Percentiles rank a stretch among this genome's conserved stretches.
Conservation (phyloP, 163 green algal species). For the Chlorella variabilis region DNA sequence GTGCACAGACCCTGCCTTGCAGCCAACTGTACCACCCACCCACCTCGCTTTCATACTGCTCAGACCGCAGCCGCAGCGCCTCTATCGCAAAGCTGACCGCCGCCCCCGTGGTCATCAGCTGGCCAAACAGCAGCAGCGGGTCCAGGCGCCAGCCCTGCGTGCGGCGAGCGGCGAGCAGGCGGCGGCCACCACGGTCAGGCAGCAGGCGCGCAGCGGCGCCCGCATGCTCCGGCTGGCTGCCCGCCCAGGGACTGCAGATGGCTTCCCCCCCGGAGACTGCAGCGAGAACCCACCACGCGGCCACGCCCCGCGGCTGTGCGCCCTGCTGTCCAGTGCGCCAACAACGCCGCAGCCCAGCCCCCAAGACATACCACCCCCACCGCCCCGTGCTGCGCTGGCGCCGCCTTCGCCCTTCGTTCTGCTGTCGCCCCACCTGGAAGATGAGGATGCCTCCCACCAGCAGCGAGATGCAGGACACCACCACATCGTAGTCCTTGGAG, state of each 20-base stretch:
- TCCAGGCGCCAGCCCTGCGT: constrained; percentile 72
- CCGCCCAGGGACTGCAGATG: too few species aligned
- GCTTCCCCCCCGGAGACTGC: too few species aligned
- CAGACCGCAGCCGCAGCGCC: constrained; percentile 57
- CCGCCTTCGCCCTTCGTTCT: too few species aligned
- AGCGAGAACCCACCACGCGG: too few species aligned
- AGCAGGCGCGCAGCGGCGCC: too few species aligned
- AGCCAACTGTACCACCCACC: neutral
- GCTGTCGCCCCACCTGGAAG: constrained; percentile 71
- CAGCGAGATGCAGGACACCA: constrained; percentile 53
- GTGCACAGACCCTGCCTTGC: neutral
- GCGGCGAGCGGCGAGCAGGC: too few species aligned
- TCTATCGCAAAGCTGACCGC: constrained; percentile 69
- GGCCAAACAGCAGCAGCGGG: constrained; percentile 72
- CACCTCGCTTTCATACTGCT: constrained; percentile 53
- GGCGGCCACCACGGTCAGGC: neutral
- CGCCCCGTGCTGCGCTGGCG: too few species aligned
- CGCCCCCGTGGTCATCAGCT: constrained; percentile 65
- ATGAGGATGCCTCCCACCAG: constrained; percentile 68
- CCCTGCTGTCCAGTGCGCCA: too few species aligned
- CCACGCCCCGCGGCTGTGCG: too few species aligned
- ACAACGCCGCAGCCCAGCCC: too few species aligned
- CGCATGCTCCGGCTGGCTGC: neutral
- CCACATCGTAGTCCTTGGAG: constrained; percentile 55
- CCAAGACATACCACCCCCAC: too few species aligned